Percentiles rank a stretch among this genome's conserved stretches.
Conservation (phyloP, 2,329 filamentous ascomycete species). For the Penicillium sclerotigenum region DNA sequence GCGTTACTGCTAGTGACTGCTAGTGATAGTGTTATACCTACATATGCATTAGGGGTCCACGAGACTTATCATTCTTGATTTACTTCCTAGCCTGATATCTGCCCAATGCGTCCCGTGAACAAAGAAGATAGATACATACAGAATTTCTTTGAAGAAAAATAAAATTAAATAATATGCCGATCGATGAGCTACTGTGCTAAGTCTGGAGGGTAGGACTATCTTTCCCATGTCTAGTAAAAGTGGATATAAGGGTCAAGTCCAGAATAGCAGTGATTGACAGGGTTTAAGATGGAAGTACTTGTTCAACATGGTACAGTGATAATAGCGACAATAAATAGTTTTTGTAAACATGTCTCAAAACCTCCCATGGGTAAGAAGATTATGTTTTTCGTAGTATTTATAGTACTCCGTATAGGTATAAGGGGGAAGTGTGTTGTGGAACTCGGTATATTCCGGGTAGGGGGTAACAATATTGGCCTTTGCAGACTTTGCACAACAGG, state of each 20-base stretch:
- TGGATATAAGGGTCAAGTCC: background rate
- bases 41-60: constrained; percentile 3
- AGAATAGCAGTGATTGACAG: constrained; percentile 11
- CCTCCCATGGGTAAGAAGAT: background rate
- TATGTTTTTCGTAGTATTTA: background rate
- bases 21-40: too few species aligned
- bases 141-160: background rate
- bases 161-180: background rate
- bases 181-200: background rate
- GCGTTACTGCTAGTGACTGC: constrained; percentile 4
- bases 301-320: background rate
- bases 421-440: background rate
- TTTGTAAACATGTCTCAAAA: constrained; percentile 3
- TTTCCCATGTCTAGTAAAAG: background rate
- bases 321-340: background rate
- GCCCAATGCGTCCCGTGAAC: constrained; percentile 1
- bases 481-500: background rate
- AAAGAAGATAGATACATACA: background rate
- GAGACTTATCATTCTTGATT: background rate
- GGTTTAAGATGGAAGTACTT: constrained; percentile 1
- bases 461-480: background rate
- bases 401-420: too few species aligned
- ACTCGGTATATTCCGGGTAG: constrained; percentile 2
- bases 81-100: background rate
- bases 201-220: background rate